Evolutionary conservation across 305 asterid species (phyloP).

Genomic region (Fraxinus nigra): DNA sequence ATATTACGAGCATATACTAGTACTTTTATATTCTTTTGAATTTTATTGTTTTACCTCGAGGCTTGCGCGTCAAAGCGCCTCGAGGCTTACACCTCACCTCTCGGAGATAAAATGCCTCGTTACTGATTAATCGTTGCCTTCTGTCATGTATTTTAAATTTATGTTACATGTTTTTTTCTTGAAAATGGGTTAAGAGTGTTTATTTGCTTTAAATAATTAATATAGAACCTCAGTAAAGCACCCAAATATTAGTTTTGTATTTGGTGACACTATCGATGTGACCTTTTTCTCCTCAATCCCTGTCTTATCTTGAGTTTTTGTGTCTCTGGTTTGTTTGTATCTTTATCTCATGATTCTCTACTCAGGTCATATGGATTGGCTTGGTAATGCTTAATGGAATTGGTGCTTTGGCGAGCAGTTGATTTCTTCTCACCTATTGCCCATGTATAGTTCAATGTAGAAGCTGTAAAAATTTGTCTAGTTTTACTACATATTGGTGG

Average conservation of each 20-base stretch:
- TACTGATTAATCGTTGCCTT: background rate
- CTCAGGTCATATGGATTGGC: slow-evolving; percentile 16
- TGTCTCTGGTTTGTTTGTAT: background rate
- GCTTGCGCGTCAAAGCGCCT: too few relatives aligned
- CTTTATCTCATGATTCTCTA: background rate
- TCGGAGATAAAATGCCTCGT: background rate
- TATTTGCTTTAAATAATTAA: background rate
- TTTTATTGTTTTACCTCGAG: background rate
- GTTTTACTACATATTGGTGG: background rate
- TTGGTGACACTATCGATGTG: background rate
- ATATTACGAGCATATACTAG: background rate
- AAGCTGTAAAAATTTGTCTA: background rate
- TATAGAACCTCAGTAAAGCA: background rate
- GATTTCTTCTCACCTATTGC: background rate
- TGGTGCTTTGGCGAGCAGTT: slow-evolving; percentile 14
- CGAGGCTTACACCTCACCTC: background rate
- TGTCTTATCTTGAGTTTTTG: background rate
- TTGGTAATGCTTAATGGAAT: background rate
- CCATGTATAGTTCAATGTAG: slow-evolving; percentile 1
- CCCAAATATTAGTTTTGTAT: background rate
- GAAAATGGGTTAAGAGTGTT: background rate
- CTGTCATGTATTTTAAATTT: background rate
- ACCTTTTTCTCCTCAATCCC: background rate
- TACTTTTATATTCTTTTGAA: background rate
- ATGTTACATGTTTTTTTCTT: background rate